Percentiles rank a stretch among this genome's conserved stretches.
These are phyloP conservation scores for Tylopilus intermedius DNA, from an alignment of 768 basidiomycete species.

Conservation along the genomic window DNA sequence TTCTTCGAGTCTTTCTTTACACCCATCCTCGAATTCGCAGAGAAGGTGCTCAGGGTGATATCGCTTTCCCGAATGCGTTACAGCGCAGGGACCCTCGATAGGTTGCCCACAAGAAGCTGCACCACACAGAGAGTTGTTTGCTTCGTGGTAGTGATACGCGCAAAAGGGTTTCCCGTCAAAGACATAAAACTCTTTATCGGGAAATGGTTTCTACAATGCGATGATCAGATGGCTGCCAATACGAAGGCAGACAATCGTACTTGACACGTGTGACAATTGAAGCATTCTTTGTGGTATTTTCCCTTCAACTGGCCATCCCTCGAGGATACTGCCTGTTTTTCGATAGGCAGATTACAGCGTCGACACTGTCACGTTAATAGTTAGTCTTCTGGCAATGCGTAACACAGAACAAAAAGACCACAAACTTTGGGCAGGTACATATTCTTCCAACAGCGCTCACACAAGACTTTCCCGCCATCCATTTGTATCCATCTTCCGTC, in stretches of 20 bases:
- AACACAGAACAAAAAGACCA: slow-evolving; percentile 27
- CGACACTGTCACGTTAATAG: slow-evolving; percentile 56
- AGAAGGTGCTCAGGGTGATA: slow-evolving; percentile 88
- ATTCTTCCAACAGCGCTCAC: slow-evolving; percentile 92
- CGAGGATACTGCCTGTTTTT: slow-evolving; percentile 86
- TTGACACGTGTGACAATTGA: slow-evolving; percentile 81
- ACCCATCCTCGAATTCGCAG: slow-evolving; percentile 62
- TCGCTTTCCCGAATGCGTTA: slow-evolving; percentile 73
- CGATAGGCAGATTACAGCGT: slow-evolving; percentile 80
- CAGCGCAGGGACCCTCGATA: slow-evolving; percentile 90
- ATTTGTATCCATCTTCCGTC: slow-evolving; percentile 80
- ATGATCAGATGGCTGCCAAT: slow-evolving; percentile 1
- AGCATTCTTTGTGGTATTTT: slow-evolving; percentile 90
- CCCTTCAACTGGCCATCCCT: slow-evolving; percentile 93
- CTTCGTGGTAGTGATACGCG: slow-evolving; percentile 89
- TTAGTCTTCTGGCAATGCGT: slow-evolving; percentile 1
- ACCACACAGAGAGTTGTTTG: slow-evolving; percentile 84
- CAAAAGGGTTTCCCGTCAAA: slow-evolving; percentile 87
- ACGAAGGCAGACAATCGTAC: slow-evolving; percentile 35
- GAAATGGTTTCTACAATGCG: slow-evolving; percentile 69
- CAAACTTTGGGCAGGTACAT: slow-evolving; percentile 90
- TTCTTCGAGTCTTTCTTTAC: slow-evolving; percentile 61
- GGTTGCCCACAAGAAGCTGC: slow-evolving; percentile 75
- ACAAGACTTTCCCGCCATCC: slow-evolving; percentile 72
- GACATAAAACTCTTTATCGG: slow-evolving; percentile 88